These are phyloP conservation scores for Mycena sp. DNA, from an alignment of 1,284 basidiomycete species.

Conservation along the genomic window DNA sequence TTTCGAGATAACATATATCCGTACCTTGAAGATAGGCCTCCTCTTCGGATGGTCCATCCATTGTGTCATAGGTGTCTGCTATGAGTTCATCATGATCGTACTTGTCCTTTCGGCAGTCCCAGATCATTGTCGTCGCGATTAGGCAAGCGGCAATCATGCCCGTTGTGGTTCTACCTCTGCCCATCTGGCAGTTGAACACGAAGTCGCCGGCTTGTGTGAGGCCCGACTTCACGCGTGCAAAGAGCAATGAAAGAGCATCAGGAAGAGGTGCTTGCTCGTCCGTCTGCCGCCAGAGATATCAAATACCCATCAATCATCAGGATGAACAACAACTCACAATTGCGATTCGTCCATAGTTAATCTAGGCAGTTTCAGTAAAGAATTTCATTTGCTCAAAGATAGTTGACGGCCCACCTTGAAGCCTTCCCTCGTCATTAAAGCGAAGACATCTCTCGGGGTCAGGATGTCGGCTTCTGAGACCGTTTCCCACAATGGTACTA, in stretches of 20 bases:
- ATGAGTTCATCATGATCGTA: slow-evolving; percentile 40
- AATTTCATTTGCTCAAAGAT: slow-evolving; percentile 5
- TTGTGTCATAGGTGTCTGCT: slow-evolving; percentile 63
- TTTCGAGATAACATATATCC: slow-evolving; percentile 18
- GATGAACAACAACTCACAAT: slow-evolving; percentile 64
- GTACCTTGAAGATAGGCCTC: slow-evolving; percentile 88
- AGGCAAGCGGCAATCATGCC: slow-evolving; percentile 94
- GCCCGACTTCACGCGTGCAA: slow-evolving; percentile 77
- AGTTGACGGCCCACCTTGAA: slow-evolving; percentile 62
- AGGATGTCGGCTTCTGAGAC: slow-evolving; percentile 89
- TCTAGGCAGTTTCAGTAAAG: slow-evolving; percentile 51
- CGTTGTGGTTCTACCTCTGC: slow-evolving; percentile 85
- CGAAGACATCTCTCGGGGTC: slow-evolving; percentile 91
- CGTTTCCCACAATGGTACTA: slow-evolving; percentile 91
- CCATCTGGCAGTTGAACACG: slow-evolving; percentile 91
- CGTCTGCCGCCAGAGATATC: slow-evolving; percentile 63
- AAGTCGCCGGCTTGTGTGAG: slow-evolving; percentile 78
- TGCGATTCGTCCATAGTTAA: slow-evolving; percentile 89
- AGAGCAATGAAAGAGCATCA: slow-evolving; percentile 80
- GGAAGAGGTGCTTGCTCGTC: slow-evolving; percentile 97
- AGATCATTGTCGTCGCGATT: slow-evolving; percentile 69
- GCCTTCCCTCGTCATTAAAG: slow-evolving; percentile 77
- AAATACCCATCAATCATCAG: background rate
- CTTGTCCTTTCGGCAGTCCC: slow-evolving; percentile 54
- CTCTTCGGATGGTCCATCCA: slow-evolving; percentile 85